Evolutionary conservation across 192 early-diverging fungal genomes (phyloP), one percentile per base, ranked within the genome.

Genomic region (Coemansia aciculifera): DNA sequence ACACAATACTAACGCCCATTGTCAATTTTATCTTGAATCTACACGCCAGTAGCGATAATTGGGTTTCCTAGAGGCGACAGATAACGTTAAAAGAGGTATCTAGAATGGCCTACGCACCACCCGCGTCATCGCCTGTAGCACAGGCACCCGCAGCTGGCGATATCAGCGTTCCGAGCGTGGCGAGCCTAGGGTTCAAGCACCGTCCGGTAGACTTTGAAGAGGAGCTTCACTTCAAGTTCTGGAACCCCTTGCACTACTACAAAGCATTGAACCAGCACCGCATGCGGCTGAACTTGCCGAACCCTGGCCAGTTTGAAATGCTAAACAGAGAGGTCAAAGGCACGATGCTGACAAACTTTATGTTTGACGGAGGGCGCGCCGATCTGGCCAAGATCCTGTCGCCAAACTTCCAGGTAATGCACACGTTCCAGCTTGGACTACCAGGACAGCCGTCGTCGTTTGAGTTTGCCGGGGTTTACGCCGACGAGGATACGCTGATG

Each of bases 341-440:
- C 59, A 88, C 90, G 21, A 90, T 96, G 79, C 84, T 92, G 71
- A 90, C 94, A 21, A 90, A 93, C 80, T 90, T 91, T 79, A 78
- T 94, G 69, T 93, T 98, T 74, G 95, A 99, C 64, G 98, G 98
- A 66, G 96, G 91, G 5, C 93, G 94, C 65, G 93, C 95, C 59
- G 95, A 98, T 67, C 86, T 98, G 66, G 88, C 91, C 27, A 97
- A 95, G 71, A 87, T 94, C n/a, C 81, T 97, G 74, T 94, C 93
- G 63, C 91, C 86, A 51, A 94, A 94, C 86, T 98, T 99, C 85
- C 94, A 97, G 68, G 92, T 95, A 43, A 89, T 92, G 32, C 98
- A 99, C 86, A 89, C 90, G 42, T 91, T 98, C 77, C 85, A 90
- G 38, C 90, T 97, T 83, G 97, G 93, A 5, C 86, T 91, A 54